phyloP scores from a whole-genome alignment of 2,329 filamentous ascomycete species.

The Coniosporium tulheliwenetii region DNA sequence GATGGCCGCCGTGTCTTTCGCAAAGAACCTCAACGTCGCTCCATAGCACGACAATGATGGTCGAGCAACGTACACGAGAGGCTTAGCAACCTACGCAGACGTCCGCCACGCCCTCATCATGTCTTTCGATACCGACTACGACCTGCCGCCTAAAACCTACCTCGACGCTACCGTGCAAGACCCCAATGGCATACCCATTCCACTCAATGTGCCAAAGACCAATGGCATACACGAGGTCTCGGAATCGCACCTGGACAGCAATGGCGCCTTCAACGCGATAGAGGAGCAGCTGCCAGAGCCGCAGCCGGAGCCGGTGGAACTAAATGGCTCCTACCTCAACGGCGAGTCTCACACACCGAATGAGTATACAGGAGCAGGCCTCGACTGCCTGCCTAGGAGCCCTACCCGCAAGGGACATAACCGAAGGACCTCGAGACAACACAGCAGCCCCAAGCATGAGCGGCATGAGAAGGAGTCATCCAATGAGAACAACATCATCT shows the following conservation, averaged over 20 bases:
- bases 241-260: no score
- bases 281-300: no score
- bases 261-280: no score
- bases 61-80: no score
- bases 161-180: constrained; percentile 20
- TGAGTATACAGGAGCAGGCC: constrained; percentile 16
- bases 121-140: constrained; percentile 24
- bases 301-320: constrained; percentile 4
- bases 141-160: constrained; percentile 27
- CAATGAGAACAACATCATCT: constrained; percentile 16
- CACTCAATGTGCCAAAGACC: no score
- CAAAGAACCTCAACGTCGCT: no score
- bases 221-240: no score
- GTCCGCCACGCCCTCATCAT: constrained; percentile 10
- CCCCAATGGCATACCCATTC: constrained; percentile 6
- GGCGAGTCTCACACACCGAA: neutral
- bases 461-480: constrained; percentile 3
- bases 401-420: constrained; percentile 9
- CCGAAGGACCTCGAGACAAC: constrained; percentile 4
- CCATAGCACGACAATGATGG: no score
- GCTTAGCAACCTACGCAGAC: neutral
- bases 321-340: constrained; percentile 1
- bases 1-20: no score
- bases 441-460: constrained; percentile 6
- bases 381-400: constrained; percentile 17